Evolutionary conservation across 164 flowering plant genomes (phyloP), one percentile per base, ranked within the genome.

Genomic region (Magnolia changhungtana): DNA sequence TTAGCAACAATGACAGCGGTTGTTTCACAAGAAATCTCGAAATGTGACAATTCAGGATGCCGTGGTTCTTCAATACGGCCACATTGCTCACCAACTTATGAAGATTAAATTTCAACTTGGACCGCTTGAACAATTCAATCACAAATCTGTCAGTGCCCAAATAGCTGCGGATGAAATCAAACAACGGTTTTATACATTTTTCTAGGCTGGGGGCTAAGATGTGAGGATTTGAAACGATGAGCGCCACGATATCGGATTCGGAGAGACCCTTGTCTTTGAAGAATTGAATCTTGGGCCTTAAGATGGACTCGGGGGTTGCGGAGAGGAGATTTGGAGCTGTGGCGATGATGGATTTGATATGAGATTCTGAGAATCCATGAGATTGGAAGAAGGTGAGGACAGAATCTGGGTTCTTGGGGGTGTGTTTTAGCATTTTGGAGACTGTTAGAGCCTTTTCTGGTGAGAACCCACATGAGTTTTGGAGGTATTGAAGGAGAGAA

Each of bases 251-350:
- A 10, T 72, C 65, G 7, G 74, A n/a, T 23, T 63, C 72, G 1
- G 75, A 72, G 16, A 77, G 51, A 55, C 79, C 79, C 55, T 72
- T 18, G 31, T 72, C 79, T 55, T 29, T 59, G 24, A 77, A 65
- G 14, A 63, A 23, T 24, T 72, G 23, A 16, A 77, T 8, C 21
- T 63, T 72, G 69, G 79, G 79, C 7, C 18, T 63, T 3, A 77
- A 74, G 74, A 70, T 72, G 50, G 24, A 71, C 24, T 72, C 71
- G 1, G 72, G 71, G 65, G 16, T 7, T 16, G 51, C 5, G n/a
- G 7, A 14, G 58, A 72, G 75, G 16, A 77, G 24, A 3, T 4
- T 18, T 27, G 79, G 79, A 1, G 16, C 7, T 27, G 1, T 1
- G 8, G 64, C 20, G 37, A 77, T 52, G 20, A 77, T 11, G 24